Evolutionary conservation across 352 stramenopile genomes (phyloP).

Genomic region (Globisporangium solare): DNA sequence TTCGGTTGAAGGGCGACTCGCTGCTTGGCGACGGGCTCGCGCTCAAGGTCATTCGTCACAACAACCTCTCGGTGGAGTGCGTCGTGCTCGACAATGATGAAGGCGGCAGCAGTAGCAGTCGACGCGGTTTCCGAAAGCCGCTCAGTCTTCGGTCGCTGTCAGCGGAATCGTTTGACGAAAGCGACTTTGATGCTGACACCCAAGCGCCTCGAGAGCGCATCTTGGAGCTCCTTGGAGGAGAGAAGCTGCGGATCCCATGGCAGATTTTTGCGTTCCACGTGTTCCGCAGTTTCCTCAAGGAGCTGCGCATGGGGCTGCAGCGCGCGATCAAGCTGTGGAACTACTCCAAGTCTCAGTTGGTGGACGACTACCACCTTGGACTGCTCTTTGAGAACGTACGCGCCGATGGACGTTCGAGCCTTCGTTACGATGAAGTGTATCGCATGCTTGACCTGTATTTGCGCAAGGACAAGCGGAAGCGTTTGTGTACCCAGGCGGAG

Average conservation of each 20-base stretch:
- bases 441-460: constrained; percentile 83
- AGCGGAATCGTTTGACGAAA: constrained; percentile 38
- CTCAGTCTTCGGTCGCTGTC: constrained; percentile 26
- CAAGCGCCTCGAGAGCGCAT: constrained; percentile 39
- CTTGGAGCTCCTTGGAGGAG: constrained; percentile 75
- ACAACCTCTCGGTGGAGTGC: constrained; percentile 82
- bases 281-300: constrained; percentile 59
- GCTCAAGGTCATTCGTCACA: constrained; percentile 79
- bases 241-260: constrained; percentile 79
- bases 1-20: constrained; percentile 72
- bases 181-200: constrained; percentile 14
- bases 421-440: constrained; percentile 83
- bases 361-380: constrained; percentile 81
- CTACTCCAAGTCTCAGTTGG: constrained; percentile 69
- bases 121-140: not conserved
- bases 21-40: constrained; percentile 68
- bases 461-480: constrained; percentile 71
- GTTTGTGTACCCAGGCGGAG: constrained; percentile 62
- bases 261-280: constrained; percentile 72
- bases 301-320: constrained; percentile 64
- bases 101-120: constrained; percentile 3
- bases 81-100: constrained; percentile 62
- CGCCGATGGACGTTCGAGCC: constrained; percentile 59
- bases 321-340: constrained; percentile 83
- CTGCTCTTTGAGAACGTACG: constrained; percentile 76